Base-by-base conservation (phyloP, 2,329 filamentous ascomycete species). In the Colletotrichum sp. region DNA sequence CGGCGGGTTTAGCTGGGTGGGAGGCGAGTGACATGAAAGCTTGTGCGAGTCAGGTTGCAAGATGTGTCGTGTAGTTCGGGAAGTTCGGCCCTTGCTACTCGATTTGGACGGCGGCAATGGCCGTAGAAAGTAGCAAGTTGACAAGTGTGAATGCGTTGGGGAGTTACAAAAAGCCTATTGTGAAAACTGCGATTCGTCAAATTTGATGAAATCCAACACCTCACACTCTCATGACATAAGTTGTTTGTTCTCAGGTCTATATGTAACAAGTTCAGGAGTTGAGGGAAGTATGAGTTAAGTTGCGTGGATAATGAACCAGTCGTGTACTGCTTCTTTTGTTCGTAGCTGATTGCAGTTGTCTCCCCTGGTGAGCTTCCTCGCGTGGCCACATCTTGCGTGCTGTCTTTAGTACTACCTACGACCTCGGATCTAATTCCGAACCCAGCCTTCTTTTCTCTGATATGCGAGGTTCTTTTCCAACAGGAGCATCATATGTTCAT, bases 321-420 rank as follows among this genome's bases (percentile, higher is more conserved):
- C 12, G 44, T 52, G n/a, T 39, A 0, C 8, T 18, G 36, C 36
- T 39, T 18, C n/a, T 52, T 52, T 52, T 13, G 44, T 24, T 8
- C n/a, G 44, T 52, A 52, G n/a, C 44, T 52, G n/a, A 21, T 1
- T 52, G 12, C n/a, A 21, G 6, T 21, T 52, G n/a, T 52, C 10
- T 52, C n/a, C 12, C 44, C 0, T 1, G 5, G 8, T 52, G 6
- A 1, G 1, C 6, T 49, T 18, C 0, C 8, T 13, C 18, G 6
- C 10, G 18, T 49, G 9, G n/a, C 16, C 5, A 49, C 18, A 13
- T 21, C n/a, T 21, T 49, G 10, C 10, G n/a, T 49, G 44, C 10
- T 49, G 44, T 13, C 44, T 49, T 7, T 4, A 49, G 10, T 8
- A 21, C n/a, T 8, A 2, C 44, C 5, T 0, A 13, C 5, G 44